Percentiles rank a stretch among this genome's conserved stretches.
phyloP scores from a whole-genome alignment of 2,329 filamentous ascomycete species.

The Esteya vermicola region DNA sequence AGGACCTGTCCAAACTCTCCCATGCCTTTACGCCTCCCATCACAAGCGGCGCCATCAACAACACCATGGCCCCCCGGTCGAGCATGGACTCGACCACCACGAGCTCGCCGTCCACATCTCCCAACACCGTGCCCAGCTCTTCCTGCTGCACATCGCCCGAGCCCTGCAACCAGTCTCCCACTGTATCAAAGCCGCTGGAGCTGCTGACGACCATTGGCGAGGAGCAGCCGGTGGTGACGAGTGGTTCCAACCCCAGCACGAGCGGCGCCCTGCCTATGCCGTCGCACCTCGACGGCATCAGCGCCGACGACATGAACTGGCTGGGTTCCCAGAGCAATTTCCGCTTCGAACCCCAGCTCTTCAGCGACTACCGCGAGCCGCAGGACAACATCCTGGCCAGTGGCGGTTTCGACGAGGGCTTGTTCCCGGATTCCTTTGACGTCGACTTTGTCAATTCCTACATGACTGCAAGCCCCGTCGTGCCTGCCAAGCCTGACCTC shows the following conservation, averaged over 20 bases:
- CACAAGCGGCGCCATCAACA: slow-evolving; percentile 26
- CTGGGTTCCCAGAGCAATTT: slow-evolving; percentile 68
- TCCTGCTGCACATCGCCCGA: slow-evolving; percentile 69
- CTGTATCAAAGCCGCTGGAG: slow-evolving; percentile 48
- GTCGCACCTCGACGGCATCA: slow-evolving; percentile 26
- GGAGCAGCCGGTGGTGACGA: slow-evolving; percentile 39
- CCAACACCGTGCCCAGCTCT: slow-evolving; percentile 42
- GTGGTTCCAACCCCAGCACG: slow-evolving; percentile 19
- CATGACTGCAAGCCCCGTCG: slow-evolving; percentile 34
- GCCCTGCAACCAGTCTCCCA: slow-evolving; percentile 57
- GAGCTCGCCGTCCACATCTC: slow-evolving; percentile 51
- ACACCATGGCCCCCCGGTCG: slow-evolving; percentile 26
- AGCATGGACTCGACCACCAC: slow-evolving; percentile 40
- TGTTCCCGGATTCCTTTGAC: slow-evolving; percentile 66
- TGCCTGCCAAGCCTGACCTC: slow-evolving; percentile 48
- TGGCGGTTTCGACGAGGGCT: slow-evolving; percentile 54
- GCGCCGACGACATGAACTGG: slow-evolving; percentile 53
- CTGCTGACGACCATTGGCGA: slow-evolving; percentile 51
- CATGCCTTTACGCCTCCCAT: slow-evolving; percentile 45
- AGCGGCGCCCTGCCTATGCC: slow-evolving; percentile 17
- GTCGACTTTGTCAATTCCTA: slow-evolving; percentile 72
- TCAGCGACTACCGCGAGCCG: slow-evolving; percentile 82
- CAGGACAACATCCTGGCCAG: slow-evolving; percentile 64
- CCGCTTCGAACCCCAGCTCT: slow-evolving; percentile 81
- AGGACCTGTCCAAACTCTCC: slow-evolving; percentile 39